phyloP scores from a whole-genome alignment of 2,329 filamentous ascomycete species.

The Beauveria asiatica region DNA sequence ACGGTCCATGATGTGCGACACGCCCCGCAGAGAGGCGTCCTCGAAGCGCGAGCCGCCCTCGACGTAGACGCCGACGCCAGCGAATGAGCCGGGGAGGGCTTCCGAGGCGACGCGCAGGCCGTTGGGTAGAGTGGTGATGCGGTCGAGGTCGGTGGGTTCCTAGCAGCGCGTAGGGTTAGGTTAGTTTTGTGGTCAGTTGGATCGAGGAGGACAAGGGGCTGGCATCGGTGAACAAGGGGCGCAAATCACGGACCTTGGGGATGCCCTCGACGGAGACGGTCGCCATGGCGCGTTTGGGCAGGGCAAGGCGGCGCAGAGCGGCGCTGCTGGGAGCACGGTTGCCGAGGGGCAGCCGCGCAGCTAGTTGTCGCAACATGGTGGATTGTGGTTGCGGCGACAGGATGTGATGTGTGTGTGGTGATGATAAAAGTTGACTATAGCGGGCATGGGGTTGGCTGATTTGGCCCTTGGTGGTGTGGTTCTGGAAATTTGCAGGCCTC shows the following conservation, averaged over 20 bases:
- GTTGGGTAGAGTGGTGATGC: slow-evolving; percentile 83
- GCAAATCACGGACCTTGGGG: slow-evolving; percentile 21
- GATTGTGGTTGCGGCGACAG: not conserved
- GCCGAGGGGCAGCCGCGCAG: slow-evolving; percentile 23
- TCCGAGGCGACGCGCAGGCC: slow-evolving; percentile 92
- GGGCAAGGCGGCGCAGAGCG: slow-evolving; percentile 17
- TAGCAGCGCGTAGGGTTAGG: slow-evolving; percentile 6
- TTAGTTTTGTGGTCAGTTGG: not conserved
- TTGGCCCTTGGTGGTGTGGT: not conserved
- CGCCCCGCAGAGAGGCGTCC: slow-evolving; percentile 72
- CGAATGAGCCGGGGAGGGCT: slow-evolving; percentile 87
- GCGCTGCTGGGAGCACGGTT: slow-evolving; percentile 18
- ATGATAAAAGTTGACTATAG: not conserved
- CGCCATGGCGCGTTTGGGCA: slow-evolving; percentile 22
- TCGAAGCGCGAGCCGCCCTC: slow-evolving; percentile 94
- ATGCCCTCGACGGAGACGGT: slow-evolving; percentile 28
- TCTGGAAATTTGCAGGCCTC: slow-evolving; percentile 10
- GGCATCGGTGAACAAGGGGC: not conserved
- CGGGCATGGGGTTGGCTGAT: not conserved
- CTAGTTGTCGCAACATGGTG: slow-evolving; percentile 29
- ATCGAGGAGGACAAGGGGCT: not conserved
- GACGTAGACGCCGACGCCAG: slow-evolving; percentile 90
- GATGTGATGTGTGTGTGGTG: not conserved
- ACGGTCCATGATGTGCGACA: slow-evolving; percentile 93
- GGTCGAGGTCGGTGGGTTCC: slow-evolving; percentile 79